Conservation (phyloP, 129 eudicot species). For the Chrysanthemum seticuspe region DNA sequence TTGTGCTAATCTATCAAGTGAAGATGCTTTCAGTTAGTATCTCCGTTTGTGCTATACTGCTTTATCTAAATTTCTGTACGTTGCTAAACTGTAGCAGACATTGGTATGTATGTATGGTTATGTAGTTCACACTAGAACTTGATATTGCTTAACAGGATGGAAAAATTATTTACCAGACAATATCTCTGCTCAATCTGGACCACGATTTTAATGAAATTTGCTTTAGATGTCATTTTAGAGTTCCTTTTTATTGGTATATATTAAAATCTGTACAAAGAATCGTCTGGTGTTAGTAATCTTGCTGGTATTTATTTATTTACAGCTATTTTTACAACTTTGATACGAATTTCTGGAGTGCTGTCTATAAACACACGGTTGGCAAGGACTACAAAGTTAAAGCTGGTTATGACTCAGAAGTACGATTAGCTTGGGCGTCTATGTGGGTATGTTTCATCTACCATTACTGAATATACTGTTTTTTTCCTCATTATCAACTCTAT, state of each 20-base stretch:
- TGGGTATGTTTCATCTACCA: constrained; percentile 59
- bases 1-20: neutral
- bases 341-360: constrained; percentile 77
- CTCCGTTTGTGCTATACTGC: too few species aligned
- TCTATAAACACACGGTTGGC: constrained; percentile 76
- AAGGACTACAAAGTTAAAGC: constrained; percentile 89
- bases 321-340: constrained; percentile 83
- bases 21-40: neutral
- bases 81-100: too few species aligned
- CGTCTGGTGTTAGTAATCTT: constrained; percentile 20
- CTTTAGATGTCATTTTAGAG: neutral
- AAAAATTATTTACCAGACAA: neutral
- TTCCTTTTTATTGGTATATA: neutral
- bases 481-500: neutral
- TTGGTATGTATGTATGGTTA: too few species aligned
- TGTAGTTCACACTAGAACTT: too few species aligned
- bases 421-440: constrained; percentile 93
- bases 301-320: constrained; percentile 18
- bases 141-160: constrained; percentile 8
- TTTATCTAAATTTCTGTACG: too few species aligned
- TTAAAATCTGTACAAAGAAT: neutral
- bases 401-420: constrained; percentile 87
- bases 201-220: neutral
- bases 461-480: too few species aligned
- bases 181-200: constrained; percentile 19